A percentile compares a stretch with the other conserved stretches of the same genome.
phyloP scores from a whole-genome alignment of 768 basidiomycete species.

The Psilocybe sp. region DNA sequence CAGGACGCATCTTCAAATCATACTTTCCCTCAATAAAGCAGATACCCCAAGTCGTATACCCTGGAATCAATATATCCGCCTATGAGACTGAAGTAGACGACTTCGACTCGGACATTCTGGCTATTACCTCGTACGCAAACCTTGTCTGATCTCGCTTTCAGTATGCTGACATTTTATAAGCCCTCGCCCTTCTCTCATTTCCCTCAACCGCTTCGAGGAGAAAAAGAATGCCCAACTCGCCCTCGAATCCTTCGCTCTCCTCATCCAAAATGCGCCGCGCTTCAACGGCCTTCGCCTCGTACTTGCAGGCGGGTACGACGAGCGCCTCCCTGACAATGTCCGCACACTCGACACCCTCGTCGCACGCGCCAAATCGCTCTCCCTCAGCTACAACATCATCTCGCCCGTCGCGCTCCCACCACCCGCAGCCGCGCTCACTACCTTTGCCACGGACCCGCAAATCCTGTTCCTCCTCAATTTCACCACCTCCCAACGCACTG shows the following conservation, averaged over 20 bases:
- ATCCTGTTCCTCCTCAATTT: conserved; percentile 93
- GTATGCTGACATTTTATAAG: conserved; percentile 25
- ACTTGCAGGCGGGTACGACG: conserved; percentile 89
- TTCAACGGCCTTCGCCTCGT: conserved; percentile 60
- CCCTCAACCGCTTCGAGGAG: conserved; percentile 91
- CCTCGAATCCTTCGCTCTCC: conserved; percentile 67
- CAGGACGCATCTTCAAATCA: conserved; percentile 71
- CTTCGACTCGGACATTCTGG: conserved; percentile 47
- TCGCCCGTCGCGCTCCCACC: conserved; percentile 42
- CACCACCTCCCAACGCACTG: conserved; percentile 77
- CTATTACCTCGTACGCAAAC: conserved; percentile 56
- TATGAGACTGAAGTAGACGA: conserved; percentile 52
- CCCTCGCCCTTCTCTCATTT: conserved; percentile 71
- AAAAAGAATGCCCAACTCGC: conserved; percentile 92
- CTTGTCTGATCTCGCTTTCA: background rate
- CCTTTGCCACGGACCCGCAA: conserved; percentile 45
- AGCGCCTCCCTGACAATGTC: conserved; percentile 82
- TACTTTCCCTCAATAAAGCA: conserved; percentile 69
- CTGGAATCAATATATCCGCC: conserved; percentile 82
- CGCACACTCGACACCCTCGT: conserved; percentile 63
- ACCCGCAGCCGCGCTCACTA: conserved; percentile 30
- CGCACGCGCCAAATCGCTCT: conserved; percentile 47
- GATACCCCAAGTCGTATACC: conserved; percentile 83
- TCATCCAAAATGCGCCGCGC: conserved; percentile 30
- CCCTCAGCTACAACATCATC: conserved; percentile 58